Evolutionary conservation across 306 rosid genomes (phyloP).

Genomic region (Mimosa pudica): DNA sequence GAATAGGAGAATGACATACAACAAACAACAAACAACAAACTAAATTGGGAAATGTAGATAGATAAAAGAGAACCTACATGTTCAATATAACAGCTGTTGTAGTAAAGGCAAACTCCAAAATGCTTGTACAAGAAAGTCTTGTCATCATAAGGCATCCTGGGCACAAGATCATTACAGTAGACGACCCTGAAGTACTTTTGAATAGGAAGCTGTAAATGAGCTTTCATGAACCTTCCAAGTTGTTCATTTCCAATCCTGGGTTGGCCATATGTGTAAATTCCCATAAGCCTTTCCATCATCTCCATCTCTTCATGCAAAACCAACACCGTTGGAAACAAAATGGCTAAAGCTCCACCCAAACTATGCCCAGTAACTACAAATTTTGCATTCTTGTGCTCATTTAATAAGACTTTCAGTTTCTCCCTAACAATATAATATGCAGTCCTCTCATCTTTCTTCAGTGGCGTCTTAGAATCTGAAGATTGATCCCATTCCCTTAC

Average conservation of each 20-base stretch:
- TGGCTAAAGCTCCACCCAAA: constrained; percentile 79
- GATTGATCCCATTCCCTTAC: constrained; percentile 12
- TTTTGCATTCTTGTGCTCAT: constrained; percentile 71
- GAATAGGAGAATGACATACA: constrained; percentile 12
- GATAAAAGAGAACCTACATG: constrained; percentile 45
- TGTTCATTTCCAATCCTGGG: constrained; percentile 67
- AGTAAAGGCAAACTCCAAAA: constrained; percentile 77
- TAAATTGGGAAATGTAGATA: constrained; percentile 5
- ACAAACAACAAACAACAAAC: constrained; percentile 13
- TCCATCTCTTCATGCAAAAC: constrained; percentile 60
- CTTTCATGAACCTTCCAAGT: constrained; percentile 68
- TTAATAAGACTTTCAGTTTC: constrained; percentile 54
- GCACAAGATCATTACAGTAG: constrained; percentile 80
- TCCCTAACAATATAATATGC: constrained; percentile 60
- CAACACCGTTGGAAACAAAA: constrained; percentile 66
- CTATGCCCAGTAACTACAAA: constrained; percentile 82
- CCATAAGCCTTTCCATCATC: constrained; percentile 60
- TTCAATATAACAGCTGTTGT: constrained; percentile 57
- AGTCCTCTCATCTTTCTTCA: constrained; percentile 43
- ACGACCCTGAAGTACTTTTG: constrained; percentile 75
- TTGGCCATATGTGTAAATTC: constrained; percentile 81
- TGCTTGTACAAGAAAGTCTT: constrained; percentile 68
- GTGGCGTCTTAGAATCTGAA: constrained; percentile 37
- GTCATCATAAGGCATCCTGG: constrained; percentile 78
- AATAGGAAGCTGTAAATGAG: constrained; percentile 46